Evolutionary conservation across 805 yeast species (phyloP).

Genomic region (Metschnikowia santaceciliae): DNA sequence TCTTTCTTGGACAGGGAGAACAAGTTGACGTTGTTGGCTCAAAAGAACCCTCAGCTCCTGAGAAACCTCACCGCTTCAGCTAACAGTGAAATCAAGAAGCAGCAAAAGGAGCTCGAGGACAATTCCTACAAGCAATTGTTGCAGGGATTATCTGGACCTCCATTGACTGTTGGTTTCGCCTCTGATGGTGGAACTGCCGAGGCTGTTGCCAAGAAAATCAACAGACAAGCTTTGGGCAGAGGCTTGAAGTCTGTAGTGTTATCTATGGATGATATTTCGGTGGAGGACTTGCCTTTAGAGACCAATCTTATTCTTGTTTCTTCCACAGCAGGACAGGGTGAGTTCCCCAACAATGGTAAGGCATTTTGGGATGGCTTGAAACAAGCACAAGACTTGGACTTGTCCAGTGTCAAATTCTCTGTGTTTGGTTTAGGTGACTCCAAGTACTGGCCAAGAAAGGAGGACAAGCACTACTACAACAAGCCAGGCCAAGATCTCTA

Average conservation of each 20-base stretch:
- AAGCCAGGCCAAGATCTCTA: slow-evolving; percentile 79
- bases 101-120: slow-evolving; percentile 65
- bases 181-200: slow-evolving; percentile 92
- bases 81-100: slow-evolving; percentile 50
- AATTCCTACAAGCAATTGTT: slow-evolving; percentile 72
- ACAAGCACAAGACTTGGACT: slow-evolving; percentile 58
- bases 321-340: slow-evolving; percentile 85
- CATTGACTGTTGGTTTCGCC: slow-evolving; percentile 79
- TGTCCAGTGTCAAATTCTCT: slow-evolving; percentile 52
- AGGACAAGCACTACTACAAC: slow-evolving; percentile 90
- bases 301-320: slow-evolving; percentile 64
- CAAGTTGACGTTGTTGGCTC: slow-evolving; percentile 71
- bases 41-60: slow-evolving; percentile 68
- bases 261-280: slow-evolving; percentile 67
- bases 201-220: slow-evolving; percentile 71
- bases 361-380: slow-evolving; percentile 71
- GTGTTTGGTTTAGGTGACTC: slow-evolving; percentile 81
- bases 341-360: slow-evolving; percentile 79
- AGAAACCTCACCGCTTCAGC: slow-evolving; percentile 67
- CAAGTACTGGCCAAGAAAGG: slow-evolving; percentile 95
- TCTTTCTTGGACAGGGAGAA: slow-evolving; percentile 87
- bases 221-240: slow-evolving; percentile 73
- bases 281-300: slow-evolving; percentile 71
- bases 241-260: slow-evolving; percentile 65
- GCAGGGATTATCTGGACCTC: slow-evolving; percentile 90